phyloP scores from a whole-genome alignment of 139 green algal species.

The Tetraselmis striata region DNA sequence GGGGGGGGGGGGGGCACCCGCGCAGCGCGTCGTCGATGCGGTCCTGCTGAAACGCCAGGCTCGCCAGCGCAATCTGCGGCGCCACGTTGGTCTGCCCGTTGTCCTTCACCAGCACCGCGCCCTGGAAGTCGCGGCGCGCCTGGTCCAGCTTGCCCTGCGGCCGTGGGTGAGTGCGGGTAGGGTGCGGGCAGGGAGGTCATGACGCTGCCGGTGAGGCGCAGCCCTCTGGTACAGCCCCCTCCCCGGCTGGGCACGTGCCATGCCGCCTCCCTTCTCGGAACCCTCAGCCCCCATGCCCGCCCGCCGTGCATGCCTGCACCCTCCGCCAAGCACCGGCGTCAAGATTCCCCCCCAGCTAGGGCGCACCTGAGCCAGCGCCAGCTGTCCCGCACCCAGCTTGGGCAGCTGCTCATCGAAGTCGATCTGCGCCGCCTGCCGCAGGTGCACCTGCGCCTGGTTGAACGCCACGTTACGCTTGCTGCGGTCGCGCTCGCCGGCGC shows the following conservation, averaged over 20 bases:
- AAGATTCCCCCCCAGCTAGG: too few relatives aligned
- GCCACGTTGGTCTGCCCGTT: constrained; percentile 54
- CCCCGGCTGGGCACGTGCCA: too few relatives aligned
- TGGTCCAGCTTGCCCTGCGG: constrained; percentile 32
- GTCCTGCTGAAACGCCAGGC: constrained; percentile 44
- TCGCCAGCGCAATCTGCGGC: constrained; percentile 49
- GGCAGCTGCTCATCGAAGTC: constrained; percentile 58
- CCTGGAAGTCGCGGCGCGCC: constrained; percentile 40
- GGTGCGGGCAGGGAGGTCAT: too few relatives aligned
- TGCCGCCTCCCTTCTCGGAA: too few relatives aligned
- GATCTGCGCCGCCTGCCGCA: constrained; percentile 30
- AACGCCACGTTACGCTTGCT: constrained; percentile 22
- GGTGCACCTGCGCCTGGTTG: constrained; percentile 21
- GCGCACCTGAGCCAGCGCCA: constrained; percentile 49
- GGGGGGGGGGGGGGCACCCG: neutral
- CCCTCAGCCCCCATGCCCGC: too few relatives aligned
- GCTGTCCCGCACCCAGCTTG: constrained; percentile 41
- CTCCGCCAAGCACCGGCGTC: too few relatives aligned
- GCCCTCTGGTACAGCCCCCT: too few relatives aligned
- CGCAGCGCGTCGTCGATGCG: neutral
- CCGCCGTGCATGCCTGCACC: too few relatives aligned
- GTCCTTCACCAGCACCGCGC: constrained; percentile 25
- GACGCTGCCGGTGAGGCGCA: too few relatives aligned
- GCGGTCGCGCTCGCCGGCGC: constrained; percentile 24
- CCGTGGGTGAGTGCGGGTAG: too few relatives aligned